Conservation (phyloP, 2,329 filamentous ascomycete species). For the Orbilia quercus region DNA sequence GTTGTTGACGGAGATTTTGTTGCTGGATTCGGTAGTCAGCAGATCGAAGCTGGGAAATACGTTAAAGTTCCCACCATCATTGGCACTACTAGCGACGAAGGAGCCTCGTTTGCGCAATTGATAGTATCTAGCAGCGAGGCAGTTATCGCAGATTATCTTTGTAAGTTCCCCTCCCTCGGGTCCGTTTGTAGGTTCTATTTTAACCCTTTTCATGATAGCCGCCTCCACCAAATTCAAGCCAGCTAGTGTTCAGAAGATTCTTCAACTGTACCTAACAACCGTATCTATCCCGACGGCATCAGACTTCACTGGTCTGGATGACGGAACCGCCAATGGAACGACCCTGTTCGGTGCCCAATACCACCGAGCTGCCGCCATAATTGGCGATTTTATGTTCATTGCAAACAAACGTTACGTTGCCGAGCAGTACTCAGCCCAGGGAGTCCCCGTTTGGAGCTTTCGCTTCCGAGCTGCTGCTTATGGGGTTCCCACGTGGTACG, state of each 20-base stretch:
- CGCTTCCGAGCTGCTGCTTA: constrained; percentile 71
- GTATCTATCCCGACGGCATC: constrained; percentile 35
- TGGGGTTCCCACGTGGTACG: constrained; percentile 64
- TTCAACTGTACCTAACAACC: constrained; percentile 26
- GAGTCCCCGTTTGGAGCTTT: constrained; percentile 71
- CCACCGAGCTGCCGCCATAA: constrained; percentile 69
- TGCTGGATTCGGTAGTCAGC: constrained; percentile 67
- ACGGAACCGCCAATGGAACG: constrained; percentile 60
- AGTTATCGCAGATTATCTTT: constrained; percentile 16
- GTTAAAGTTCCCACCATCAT: constrained; percentile 73
- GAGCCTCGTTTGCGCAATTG: constrained; percentile 66
- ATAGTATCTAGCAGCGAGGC: constrained; percentile 12
- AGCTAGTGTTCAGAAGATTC: constrained; percentile 11
- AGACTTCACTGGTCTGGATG: constrained; percentile 35
- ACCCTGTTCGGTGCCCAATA: constrained; percentile 65
- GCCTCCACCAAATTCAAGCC: constrained; percentile 15
- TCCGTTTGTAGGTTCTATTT: not conserved
- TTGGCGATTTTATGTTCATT: constrained; percentile 70
- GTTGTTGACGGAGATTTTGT: constrained; percentile 71
- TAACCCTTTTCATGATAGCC: constrained; percentile 2
- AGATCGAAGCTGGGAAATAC: constrained; percentile 71
- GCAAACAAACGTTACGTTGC: constrained; percentile 69
- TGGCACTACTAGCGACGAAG: constrained; percentile 76
- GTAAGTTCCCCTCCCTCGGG: constrained; percentile 7
- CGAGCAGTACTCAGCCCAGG: constrained; percentile 67